A percentile compares a stretch with the other conserved stretches of the same genome.
Conservation (phyloP, 2,329 filamentous ascomycete species). For the Phymatotrichopsis omnivora region DNA sequence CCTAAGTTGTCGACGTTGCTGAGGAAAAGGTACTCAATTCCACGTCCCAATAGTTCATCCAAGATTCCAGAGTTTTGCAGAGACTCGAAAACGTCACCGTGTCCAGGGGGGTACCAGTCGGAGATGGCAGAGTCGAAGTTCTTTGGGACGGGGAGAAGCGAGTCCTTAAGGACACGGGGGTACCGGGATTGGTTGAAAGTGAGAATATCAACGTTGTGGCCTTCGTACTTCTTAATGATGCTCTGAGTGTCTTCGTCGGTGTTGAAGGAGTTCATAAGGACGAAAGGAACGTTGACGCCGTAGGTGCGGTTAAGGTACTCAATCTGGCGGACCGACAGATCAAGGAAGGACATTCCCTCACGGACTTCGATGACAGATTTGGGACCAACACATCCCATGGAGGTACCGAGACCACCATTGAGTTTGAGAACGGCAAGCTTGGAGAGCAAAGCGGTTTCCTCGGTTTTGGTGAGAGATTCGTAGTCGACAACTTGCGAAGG, state of each 20-base stretch:
- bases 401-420: conserved; percentile 97
- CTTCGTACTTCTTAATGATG: conserved; percentile 99
- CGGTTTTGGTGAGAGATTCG: conserved; percentile 74
- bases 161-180: conserved; percentile 97
- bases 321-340: conserved; percentile 96
- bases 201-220: conserved; percentile 97
- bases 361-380: conserved; percentile 99
- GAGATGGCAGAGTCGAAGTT: conserved; percentile 73
- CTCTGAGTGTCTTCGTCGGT: conserved; percentile 94
- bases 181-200: conserved; percentile 99
- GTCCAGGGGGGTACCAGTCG: conserved; percentile 97
- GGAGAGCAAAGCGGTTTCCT: conserved; percentile 87
- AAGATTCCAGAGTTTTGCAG: conserved; percentile 98
- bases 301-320: conserved; percentile 99
- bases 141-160: conserved; percentile 90
- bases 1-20: conserved; percentile 99
- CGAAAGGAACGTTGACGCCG: conserved; percentile 91
- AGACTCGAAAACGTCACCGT: conserved; percentile 99
- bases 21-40: conserved; percentile 95
- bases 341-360: conserved; percentile 99
- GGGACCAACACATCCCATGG: conserved; percentile 97
- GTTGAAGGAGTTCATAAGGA: conserved; percentile 99
- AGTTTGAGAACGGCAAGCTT: conserved; percentile 98
- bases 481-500: conserved; percentile 93
- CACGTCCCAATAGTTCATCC: conserved; percentile 87